Conservation (phyloP, 2,329 filamentous ascomycete genomes). For the Phyllachora maydis region DNA sequence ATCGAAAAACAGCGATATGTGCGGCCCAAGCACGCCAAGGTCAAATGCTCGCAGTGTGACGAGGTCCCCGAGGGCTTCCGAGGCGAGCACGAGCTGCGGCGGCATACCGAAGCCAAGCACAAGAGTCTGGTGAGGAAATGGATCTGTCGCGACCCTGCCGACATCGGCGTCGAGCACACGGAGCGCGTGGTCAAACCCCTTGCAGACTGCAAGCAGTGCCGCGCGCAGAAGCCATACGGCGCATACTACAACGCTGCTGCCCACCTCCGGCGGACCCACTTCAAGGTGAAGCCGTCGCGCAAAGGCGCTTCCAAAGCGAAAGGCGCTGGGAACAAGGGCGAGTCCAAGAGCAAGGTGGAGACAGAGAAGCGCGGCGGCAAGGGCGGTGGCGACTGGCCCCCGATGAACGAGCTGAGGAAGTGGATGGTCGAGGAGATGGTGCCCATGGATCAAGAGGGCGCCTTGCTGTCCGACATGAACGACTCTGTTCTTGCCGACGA, state of each 20-base stretch:
- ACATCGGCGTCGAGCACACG: constrained; percentile 18
- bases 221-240: constrained; percentile 57
- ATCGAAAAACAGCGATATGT: constrained; percentile 20
- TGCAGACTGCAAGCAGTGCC: constrained; percentile 67
- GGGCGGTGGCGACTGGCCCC: constrained; percentile 29
- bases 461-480: constrained; percentile 13
- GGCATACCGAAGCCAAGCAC: constrained; percentile 49
- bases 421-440: constrained; percentile 37
- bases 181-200: constrained; percentile 40
- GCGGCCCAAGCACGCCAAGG: constrained; percentile 50
- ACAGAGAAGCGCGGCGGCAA: constrained; percentile 33
- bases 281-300: constrained; percentile 40
- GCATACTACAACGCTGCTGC: constrained; percentile 92
- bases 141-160: constrained; percentile 32
- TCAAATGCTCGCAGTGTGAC: constrained; percentile 48
- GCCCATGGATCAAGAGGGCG: constrained; percentile 16
- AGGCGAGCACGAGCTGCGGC: constrained; percentile 63
- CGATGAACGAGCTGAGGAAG: constrained; percentile 33
- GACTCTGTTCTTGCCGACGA: constrained; percentile 10
- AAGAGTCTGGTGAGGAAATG: constrained; percentile 29
- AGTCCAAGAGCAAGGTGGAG: constrained; percentile 5
- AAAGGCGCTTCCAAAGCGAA: constrained; percentile 13
- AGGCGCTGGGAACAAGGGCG: too few species aligned
- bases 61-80: constrained; percentile 63
- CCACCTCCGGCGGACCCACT: constrained; percentile 74